These are phyloP conservation scores for Lagerstroemia speciosa DNA, from an alignment of 345 rosid species.

Conservation along the genomic window DNA sequence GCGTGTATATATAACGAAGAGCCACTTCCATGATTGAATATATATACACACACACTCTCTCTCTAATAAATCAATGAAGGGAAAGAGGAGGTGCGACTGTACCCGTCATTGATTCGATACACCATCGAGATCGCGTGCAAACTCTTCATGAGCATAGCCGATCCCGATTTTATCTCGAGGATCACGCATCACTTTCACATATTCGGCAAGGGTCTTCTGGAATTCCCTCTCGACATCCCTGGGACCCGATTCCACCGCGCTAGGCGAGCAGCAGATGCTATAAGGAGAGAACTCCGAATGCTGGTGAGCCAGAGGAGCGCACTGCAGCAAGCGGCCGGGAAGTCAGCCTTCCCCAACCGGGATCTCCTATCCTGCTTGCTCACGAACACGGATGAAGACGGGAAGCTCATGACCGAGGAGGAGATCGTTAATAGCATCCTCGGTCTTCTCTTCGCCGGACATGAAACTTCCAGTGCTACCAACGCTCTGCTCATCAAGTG, in stretches of 20 bases:
- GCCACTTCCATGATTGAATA: no score
- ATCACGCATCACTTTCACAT: conserved; percentile 3
- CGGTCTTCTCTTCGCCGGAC: conserved; percentile 14
- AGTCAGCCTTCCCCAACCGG: conserved; percentile 2
- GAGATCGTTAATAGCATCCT: conserved; percentile 18
- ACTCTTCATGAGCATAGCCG: conserved; percentile 6
- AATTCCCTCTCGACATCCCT: conserved; percentile 11
- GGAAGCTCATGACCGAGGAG: conserved; percentile 17
- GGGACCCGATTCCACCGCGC: conserved; percentile 8
- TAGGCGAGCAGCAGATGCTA: conserved; percentile 11
- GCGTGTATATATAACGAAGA: background rate
- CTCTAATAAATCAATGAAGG: conserved; percentile 3
- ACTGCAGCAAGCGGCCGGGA: conserved; percentile 7
- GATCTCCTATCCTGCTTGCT: conserved; percentile 19
- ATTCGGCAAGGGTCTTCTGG: conserved; percentile 5
- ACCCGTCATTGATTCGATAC: conserved; percentile 1
- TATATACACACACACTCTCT: no score
- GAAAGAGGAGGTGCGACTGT: conserved; percentile 10
- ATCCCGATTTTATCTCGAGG: conserved; percentile 9
- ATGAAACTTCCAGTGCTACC: conserved; percentile 13
- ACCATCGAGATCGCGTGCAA: conserved; percentile 12
- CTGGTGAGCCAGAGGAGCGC: conserved; percentile 9
- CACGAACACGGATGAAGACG: conserved; percentile 10
- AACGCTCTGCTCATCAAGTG: conserved; percentile 12
- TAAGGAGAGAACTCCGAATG: conserved; percentile 7